Percentiles rank a stretch among this genome's conserved stretches.
Evolutionary conservation across 164 flowering plant genomes (phyloP).

Genomic region (Vitis rupestris): DNA sequence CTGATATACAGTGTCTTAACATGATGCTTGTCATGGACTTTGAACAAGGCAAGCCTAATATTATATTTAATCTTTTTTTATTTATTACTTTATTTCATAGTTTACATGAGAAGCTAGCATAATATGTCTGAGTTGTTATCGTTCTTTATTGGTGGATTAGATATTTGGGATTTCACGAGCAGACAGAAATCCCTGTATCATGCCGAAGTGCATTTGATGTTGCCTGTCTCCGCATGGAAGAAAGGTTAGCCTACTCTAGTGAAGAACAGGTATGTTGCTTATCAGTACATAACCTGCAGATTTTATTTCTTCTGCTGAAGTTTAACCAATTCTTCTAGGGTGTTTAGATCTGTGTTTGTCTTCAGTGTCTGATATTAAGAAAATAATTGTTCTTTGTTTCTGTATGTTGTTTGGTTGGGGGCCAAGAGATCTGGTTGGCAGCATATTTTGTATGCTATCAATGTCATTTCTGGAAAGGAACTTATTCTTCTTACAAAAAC

Average conservation of each 20-base stretch:
- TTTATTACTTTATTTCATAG: neutral
- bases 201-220: constrained; percentile 79
- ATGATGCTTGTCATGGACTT: too few species aligned
- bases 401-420: neutral
- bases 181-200: constrained; percentile 60
- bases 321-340: neutral
- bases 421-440: neutral
- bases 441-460: too few species aligned
- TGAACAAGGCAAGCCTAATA: too few species aligned
- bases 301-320: constrained; percentile 5
- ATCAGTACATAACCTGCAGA: neutral
- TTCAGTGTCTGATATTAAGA: neutral
- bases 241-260: constrained; percentile 63
- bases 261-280: constrained; percentile 62
- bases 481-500: too few species aligned
- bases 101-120: neutral
- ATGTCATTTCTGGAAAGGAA: too few species aligned
- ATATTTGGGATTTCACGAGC: constrained; percentile 78
- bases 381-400: neutral
- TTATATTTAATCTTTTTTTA: too few species aligned
- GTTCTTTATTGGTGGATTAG: constrained; percentile 30
- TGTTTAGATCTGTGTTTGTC: neutral
- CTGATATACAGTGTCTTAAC: too few species aligned
- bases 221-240: constrained; percentile 81
- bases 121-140: neutral